phyloP scores from a whole-genome alignment of 2,329 filamentous ascomycete genomes.

The Alternaria gansuensis region DNA sequence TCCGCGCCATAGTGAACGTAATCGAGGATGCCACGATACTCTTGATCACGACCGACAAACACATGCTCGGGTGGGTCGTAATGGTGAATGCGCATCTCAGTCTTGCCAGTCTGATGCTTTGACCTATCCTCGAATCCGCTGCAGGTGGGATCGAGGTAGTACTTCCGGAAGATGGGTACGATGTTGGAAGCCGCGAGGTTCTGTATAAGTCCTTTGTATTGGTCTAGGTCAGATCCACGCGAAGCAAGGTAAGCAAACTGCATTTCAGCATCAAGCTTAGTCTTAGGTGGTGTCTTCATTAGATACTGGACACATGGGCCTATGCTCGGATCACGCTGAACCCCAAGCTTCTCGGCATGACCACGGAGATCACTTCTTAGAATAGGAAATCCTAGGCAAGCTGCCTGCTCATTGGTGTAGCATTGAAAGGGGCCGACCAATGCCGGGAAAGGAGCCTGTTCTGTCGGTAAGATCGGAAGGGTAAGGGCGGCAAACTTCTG shows the following conservation, averaged over 20 bases:
- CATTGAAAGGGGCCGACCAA: slow-evolving; percentile 79
- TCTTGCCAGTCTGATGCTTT: slow-evolving; percentile 43
- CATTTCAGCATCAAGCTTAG: slow-evolving; percentile 69
- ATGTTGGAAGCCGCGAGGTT: slow-evolving; percentile 45
- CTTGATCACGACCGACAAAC: slow-evolving; percentile 77
- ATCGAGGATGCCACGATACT: slow-evolving; percentile 92
- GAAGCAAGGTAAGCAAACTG: slow-evolving; percentile 86
- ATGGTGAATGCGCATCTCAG: slow-evolving; percentile 54
- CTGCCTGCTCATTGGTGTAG: slow-evolving; percentile 80
- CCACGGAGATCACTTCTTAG: slow-evolving; percentile 77
- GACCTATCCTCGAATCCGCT: slow-evolving; percentile 48
- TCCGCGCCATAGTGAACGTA: slow-evolving; percentile 93
- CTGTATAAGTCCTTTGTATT: slow-evolving; percentile 36
- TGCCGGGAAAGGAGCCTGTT: slow-evolving; percentile 67
- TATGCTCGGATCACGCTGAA: slow-evolving; percentile 82
- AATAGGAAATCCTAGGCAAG: slow-evolving; percentile 82
- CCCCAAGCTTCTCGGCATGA: slow-evolving; percentile 86
- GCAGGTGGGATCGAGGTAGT: slow-evolving; percentile 43
- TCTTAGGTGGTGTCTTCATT: slow-evolving; percentile 74
- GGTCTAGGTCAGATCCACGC: slow-evolving; percentile 75
- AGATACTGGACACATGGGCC: slow-evolving; percentile 77
- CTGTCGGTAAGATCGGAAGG: slow-evolving; percentile 70
- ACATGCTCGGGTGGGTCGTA: slow-evolving; percentile 75
- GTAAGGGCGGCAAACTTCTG: slow-evolving; percentile 60
- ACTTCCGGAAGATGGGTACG: slow-evolving; percentile 52